phyloP scores from a whole-genome alignment of 2,329 filamentous ascomycete genomes.

The Fusarium sp. region DNA sequence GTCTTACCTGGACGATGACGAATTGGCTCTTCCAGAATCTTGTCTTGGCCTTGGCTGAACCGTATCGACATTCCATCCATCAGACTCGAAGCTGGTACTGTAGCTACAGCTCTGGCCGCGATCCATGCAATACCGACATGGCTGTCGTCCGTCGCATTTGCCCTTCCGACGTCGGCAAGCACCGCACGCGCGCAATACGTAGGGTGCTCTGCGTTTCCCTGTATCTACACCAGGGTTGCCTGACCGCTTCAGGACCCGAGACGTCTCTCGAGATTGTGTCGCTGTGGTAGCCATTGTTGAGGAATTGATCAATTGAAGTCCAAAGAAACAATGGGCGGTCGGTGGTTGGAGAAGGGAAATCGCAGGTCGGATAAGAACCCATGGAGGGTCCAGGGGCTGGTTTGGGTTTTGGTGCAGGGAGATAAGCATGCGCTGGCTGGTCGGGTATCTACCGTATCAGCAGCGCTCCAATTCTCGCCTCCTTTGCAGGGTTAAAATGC shows the following conservation, averaged over 20 bases:
- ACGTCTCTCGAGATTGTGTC: not conserved
- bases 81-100: not conserved
- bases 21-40: not conserved
- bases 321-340: not conserved
- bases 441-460: not conserved
- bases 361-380: not conserved
- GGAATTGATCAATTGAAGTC: not conserved
- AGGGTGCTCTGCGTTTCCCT: constrained; percentile 29
- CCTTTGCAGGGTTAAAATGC: not conserved
- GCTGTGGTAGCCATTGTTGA: not conserved
- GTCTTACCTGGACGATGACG: not conserved
- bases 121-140: constrained; percentile 32
- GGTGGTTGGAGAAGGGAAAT: not conserved
- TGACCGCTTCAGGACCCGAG: not conserved
- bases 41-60: not conserved
- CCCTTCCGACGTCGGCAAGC: constrained; percentile 41
- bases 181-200: constrained; percentile 41
- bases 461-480: not conserved
- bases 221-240: not conserved
- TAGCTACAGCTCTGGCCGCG: constrained; percentile 30
- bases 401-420: not conserved
- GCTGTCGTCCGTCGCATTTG: constrained; percentile 38
- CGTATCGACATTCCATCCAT: not conserved
- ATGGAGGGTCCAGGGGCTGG: not conserved
- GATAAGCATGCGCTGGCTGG: not conserved